Percentiles rank a stretch among this genome's conserved stretches.
These are phyloP conservation scores for Colletotrichum shisoi DNA, from an alignment of 2,329 filamentous ascomycete species.

Conservation along the genomic window DNA sequence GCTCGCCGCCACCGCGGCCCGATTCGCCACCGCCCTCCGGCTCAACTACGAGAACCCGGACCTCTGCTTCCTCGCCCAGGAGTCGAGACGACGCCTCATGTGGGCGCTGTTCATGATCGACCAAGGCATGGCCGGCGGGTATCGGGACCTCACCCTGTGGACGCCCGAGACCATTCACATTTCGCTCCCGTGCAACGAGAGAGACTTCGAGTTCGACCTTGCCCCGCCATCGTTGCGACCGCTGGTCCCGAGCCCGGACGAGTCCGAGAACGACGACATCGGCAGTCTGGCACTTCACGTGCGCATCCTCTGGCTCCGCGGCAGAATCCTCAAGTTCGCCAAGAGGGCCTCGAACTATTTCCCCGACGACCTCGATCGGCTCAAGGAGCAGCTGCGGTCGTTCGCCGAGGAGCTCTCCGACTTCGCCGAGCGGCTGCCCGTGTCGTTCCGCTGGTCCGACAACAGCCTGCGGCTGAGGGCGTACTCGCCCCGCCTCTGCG, in stretches of 20 bases:
- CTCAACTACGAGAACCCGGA: slow-evolving; percentile 59
- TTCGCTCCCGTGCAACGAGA: slow-evolving; percentile 59
- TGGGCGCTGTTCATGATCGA: slow-evolving; percentile 61
- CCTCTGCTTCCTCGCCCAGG: slow-evolving; percentile 55
- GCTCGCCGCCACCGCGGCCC: slow-evolving; percentile 56
- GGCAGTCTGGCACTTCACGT: slow-evolving; percentile 65
- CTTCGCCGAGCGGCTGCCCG: slow-evolving; percentile 62
- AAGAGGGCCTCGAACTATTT: slow-evolving; percentile 53
- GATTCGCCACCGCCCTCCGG: slow-evolving; percentile 59
- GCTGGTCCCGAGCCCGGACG: slow-evolving; percentile 56
- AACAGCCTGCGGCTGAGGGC: slow-evolving; percentile 63
- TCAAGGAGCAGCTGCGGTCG: slow-evolving; percentile 55
- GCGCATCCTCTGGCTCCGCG: slow-evolving; percentile 63
- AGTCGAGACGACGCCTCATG: slow-evolving; percentile 57
- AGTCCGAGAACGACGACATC: slow-evolving; percentile 60
- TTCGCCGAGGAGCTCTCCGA: slow-evolving; percentile 60
- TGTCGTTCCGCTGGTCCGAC: slow-evolving; percentile 66
- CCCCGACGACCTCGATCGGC: slow-evolving; percentile 47
- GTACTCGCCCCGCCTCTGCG: slow-evolving; percentile 65
- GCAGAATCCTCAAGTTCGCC: slow-evolving; percentile 63
- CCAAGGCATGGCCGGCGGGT: slow-evolving; percentile 56
- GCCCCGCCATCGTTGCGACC: slow-evolving; percentile 61
- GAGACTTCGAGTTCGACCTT: slow-evolving; percentile 60
- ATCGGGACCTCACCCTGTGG: slow-evolving; percentile 58
- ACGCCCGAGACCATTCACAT: slow-evolving; percentile 55